Evolutionary conservation across 2,329 filamentous ascomycete species (phyloP), one percentile per base, ranked within the genome.

Genomic region (Trichoderma sp.): DNA sequence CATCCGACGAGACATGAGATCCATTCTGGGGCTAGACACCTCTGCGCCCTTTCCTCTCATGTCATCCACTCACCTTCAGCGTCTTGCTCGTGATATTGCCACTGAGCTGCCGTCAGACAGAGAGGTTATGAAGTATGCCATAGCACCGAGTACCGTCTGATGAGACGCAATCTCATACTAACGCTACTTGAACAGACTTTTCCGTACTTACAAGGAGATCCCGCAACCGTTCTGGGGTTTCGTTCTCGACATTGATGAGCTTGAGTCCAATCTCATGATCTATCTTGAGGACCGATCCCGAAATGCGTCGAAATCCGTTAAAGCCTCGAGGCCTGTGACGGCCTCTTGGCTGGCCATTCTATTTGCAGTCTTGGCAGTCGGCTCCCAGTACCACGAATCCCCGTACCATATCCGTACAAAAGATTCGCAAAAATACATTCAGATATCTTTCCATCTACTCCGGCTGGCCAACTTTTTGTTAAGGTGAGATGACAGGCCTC

Each of bases 211-310:
- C 81, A 91, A 91, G 78, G 88, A 91, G 76, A 89, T 90, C 28
- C 87, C 89, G 2, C 89, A 91, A 63, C 88, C 88, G 1, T 91
- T 91, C 74, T 91, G 89, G 89, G 89, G 89, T 1, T 89, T 91
- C 64, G 87, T 91, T 20, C 86, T 90, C 71, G 89, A 91, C 74
- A 88, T 91, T 68, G 88, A 90, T 70, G 89, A 90, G 68, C 85
- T 91, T 32, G 89, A 91, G 75, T 86, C 88, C 5, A 88, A 86
- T 73, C 82, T 91, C 61, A 90, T 91, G 84, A 83, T 89, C 26
- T 91, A 91, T 74, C 82, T 91, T 1, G 89, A 91, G 74, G 89
- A 91, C 71, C 84, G 89, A 61, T 88, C 88, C 6, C 86, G 88
- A 72, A 88, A 85, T 74, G 85, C 86, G 3, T 85, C 83, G 13